Percentiles rank a stretch among this genome's conserved stretches.
Evolutionary conservation across 1,284 basidiomycete species (phyloP).

Genomic region (Trichosporon coremiiforme): DNA sequence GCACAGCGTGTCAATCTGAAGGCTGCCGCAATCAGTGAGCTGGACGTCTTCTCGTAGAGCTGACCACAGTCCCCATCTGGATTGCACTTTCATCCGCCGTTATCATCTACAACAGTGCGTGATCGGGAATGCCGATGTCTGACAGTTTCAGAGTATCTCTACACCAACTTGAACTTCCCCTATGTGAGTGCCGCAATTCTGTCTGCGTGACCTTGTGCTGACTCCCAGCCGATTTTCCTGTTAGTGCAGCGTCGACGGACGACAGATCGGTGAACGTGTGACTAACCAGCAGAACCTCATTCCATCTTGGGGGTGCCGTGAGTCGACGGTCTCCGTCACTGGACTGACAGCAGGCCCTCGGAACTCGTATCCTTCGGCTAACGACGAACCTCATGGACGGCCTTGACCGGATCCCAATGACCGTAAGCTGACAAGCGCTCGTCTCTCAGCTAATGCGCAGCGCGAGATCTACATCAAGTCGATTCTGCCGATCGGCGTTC

Average conservation of each 20-base stretch:
- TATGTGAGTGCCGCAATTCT: constrained; percentile 54
- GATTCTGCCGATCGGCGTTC: constrained; percentile 87
- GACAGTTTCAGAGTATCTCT: constrained; percentile 65
- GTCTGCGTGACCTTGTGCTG: constrained; percentile 21
- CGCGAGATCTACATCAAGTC: constrained; percentile 78
- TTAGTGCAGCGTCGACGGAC: constrained; percentile 27
- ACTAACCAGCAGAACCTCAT: constrained; percentile 69
- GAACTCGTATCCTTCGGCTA: constrained; percentile 81
- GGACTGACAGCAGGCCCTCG: constrained; percentile 67
- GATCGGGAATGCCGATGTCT: not conserved
- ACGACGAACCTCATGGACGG: constrained; percentile 86
- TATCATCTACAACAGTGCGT: constrained; percentile 85
- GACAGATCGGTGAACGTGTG: too few species aligned
- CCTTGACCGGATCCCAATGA: constrained; percentile 78
- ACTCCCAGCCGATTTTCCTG: constrained; percentile 53
- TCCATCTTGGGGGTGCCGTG: constrained; percentile 50
- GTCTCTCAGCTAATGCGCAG: constrained; percentile 32
- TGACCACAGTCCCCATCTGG: constrained; percentile 57
- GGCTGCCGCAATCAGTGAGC: constrained; percentile 32
- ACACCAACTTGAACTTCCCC: constrained; percentile 76
- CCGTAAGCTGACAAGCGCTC: constrained; percentile 50
- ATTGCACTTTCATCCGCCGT: constrained; percentile 84
- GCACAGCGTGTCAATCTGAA: constrained; percentile 18
- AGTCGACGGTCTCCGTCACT: constrained; percentile 23
- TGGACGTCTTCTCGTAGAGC: not conserved